Conservation (phyloP, 331 rosid genomes). For the Cucumis variabilis region DNA sequence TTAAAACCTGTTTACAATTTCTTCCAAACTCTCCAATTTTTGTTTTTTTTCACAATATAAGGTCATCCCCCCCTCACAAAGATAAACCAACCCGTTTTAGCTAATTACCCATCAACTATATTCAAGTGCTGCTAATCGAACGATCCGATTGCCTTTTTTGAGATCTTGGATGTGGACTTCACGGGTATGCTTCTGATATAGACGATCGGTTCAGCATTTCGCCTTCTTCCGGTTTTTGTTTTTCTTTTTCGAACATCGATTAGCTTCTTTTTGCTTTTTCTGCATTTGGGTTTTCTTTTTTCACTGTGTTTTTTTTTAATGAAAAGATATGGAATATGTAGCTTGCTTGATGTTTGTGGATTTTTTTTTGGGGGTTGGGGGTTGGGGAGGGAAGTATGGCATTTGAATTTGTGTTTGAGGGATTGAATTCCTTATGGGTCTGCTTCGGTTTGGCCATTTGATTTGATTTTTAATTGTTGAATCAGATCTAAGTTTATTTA, state of each 20-base stretch:
- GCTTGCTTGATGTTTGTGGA: background rate
- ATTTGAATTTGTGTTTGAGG: constrained; percentile 55
- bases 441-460: constrained; percentile 41
- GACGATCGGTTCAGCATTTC: constrained; percentile 60
- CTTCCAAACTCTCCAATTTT: background rate
- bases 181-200: constrained; percentile 43
- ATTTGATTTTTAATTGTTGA: constrained; percentile 46
- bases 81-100: background rate
- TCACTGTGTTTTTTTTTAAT: background rate
- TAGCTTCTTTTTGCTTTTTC: background rate
- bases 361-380: background rate
- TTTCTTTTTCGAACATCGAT: background rate
- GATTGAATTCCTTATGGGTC: constrained; percentile 41
- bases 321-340: no score
- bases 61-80: background rate
- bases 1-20: constrained; percentile 43
- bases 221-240: background rate
- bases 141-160: constrained; percentile 62
- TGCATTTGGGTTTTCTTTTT: background rate
- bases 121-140: constrained; percentile 65
- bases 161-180: constrained; percentile 65
- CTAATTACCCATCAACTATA: constrained; percentile 9
- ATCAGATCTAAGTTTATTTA: constrained; percentile 71
- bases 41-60: background rate
- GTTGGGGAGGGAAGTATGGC: constrained; percentile 30